These are phyloP conservation scores for Penicillium sp. DNA, from an alignment of 2,329 filamentous ascomycete species.

Conservation along the genomic window DNA sequence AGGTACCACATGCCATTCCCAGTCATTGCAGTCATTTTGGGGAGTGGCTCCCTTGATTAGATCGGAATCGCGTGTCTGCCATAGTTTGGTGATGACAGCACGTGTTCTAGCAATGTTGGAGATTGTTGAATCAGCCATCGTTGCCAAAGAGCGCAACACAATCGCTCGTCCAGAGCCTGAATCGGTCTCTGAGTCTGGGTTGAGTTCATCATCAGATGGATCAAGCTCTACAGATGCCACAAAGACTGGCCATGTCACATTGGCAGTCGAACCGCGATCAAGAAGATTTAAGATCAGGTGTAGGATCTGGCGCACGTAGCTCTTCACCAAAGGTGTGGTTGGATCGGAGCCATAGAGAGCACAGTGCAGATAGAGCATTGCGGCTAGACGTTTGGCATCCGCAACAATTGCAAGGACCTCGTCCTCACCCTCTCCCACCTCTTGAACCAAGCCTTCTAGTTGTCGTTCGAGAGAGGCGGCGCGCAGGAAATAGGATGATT, in stretches of 20 bases:
- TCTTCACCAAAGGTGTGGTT: constrained; percentile 35
- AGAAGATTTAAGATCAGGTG: constrained; percentile 36
- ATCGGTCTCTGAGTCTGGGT: constrained; percentile 21
- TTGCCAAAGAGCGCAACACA: constrained; percentile 43
- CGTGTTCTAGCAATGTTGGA: constrained; percentile 48
- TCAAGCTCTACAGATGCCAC: constrained; percentile 48
- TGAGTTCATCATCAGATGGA: constrained; percentile 40
- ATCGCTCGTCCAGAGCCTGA: constrained; percentile 38
- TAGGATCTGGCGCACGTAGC: constrained; percentile 39
- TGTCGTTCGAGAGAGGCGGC: constrained; percentile 37
- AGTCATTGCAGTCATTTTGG: constrained; percentile 38
- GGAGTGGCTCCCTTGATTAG: constrained; percentile 25
- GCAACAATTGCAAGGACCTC: constrained; percentile 38
- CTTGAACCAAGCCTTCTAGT: constrained; percentile 37
- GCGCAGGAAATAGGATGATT: constrained; percentile 30
- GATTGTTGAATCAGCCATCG: constrained; percentile 44
- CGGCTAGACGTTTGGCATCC: constrained; percentile 48
- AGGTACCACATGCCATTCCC: constrained; percentile 46
- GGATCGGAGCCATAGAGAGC: constrained; percentile 47
- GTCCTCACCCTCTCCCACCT: constrained; percentile 33
- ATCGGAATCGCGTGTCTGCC: constrained; percentile 47
- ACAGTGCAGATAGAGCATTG: constrained; percentile 50
- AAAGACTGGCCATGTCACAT: constrained; percentile 47
- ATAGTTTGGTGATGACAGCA: constrained; percentile 51
- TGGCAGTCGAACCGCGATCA: constrained; percentile 32